Percentiles rank a stretch among this genome's conserved stretches.
These are phyloP conservation scores for Boehmeria nivea DNA, from an alignment of 306 rosid species.

Conservation along the genomic window DNA sequence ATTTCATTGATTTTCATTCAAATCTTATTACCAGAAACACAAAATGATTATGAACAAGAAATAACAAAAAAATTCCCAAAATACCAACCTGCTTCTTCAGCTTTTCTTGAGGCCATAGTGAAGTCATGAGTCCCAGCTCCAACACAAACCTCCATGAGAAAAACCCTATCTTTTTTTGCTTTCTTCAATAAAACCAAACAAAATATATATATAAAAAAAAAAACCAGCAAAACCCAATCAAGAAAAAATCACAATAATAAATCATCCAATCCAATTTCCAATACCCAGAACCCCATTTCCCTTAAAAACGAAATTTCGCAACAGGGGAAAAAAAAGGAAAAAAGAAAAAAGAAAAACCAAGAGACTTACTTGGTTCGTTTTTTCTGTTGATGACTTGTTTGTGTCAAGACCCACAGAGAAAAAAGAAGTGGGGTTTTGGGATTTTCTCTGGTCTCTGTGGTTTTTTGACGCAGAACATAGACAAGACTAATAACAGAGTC, in stretches of 20 bases:
- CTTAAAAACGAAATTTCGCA: neutral
- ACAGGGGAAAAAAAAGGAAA: too few species aligned
- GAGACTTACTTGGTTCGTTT: conserved; percentile 18
- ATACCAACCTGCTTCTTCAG: conserved; percentile 79
- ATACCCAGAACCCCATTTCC: neutral
- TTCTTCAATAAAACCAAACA: conserved; percentile 4
- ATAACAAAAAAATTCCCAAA: neutral
- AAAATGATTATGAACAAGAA: conserved; percentile 5
- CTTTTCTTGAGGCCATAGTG: conserved; percentile 82
- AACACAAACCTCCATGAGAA: conserved; percentile 42
- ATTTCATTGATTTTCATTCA: neutral
- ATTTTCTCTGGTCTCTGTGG: too few species aligned
- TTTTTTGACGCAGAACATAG: neutral
- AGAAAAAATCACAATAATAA: neutral
- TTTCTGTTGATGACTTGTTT: conserved; percentile 4
- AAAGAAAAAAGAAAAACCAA: neutral
- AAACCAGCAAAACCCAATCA: neutral
- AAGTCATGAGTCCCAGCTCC: conserved; percentile 54
- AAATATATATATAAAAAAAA: neutral
- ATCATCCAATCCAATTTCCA: too few species aligned
- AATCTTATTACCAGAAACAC: neutral
- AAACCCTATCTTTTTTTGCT: conserved; percentile 16
- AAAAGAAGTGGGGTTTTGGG: neutral
- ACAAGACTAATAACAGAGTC: neutral
- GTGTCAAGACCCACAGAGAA: conserved; percentile 3